These are phyloP conservation scores for Herpotrichia juniperi DNA, from an alignment of 2,329 filamentous ascomycete genomes.

Conservation along the genomic window DNA sequence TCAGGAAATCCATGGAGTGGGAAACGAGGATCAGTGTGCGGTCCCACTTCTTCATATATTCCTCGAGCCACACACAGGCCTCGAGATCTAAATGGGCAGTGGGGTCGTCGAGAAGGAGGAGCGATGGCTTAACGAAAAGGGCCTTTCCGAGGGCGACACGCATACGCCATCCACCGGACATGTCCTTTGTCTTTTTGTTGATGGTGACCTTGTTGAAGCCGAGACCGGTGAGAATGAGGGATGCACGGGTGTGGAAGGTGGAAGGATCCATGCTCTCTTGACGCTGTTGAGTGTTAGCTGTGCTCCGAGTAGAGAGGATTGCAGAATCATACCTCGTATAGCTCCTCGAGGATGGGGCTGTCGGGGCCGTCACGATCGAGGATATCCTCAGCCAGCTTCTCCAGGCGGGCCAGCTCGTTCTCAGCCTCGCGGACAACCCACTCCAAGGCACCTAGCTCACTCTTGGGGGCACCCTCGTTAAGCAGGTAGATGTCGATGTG, in stretches of 20 bases:
- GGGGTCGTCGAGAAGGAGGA: conserved; percentile 95
- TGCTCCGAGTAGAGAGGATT: background rate
- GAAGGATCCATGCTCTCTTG: conserved; percentile 99
- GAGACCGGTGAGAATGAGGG: conserved; percentile 95
- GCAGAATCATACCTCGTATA: conserved; percentile 80
- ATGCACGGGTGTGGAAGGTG: conserved; percentile 94
- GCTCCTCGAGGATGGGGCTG: conserved; percentile 84
- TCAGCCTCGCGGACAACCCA: conserved; percentile 97
- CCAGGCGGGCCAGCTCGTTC: conserved; percentile 87
- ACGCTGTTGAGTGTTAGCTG: conserved; percentile 62
- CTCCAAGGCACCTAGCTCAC: conserved; percentile 87
- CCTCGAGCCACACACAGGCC: conserved; percentile 99
- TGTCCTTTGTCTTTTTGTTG: conserved; percentile 99
- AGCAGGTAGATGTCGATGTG: conserved; percentile 98
- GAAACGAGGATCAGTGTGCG: conserved; percentile 95
- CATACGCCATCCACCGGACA: conserved; percentile 99
- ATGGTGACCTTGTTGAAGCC: conserved; percentile 99
- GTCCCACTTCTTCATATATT: conserved; percentile 99
- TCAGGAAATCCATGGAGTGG: conserved; percentile 98
- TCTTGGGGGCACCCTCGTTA: conserved; percentile 93
- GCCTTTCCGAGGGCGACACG: conserved; percentile 97
- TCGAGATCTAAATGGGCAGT: conserved; percentile 99
- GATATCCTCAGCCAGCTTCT: conserved; percentile 86
- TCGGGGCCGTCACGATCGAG: conserved; percentile 93
- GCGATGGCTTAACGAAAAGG: conserved; percentile 95